Conservation (phyloP, 441 rosid genomes). For the Flueggea neowawraea region DNA sequence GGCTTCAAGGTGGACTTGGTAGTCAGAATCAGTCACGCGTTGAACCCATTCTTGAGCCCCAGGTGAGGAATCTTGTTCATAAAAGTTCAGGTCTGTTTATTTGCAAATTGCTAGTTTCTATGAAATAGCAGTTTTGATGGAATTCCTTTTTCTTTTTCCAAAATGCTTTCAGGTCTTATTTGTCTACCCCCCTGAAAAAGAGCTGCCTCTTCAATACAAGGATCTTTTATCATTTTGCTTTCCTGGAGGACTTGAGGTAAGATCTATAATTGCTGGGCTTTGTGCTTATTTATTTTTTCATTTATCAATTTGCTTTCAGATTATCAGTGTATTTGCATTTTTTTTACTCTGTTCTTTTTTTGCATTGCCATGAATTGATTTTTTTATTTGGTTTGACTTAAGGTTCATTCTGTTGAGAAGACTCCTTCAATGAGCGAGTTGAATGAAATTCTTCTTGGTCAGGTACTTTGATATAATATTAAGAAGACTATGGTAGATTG, state of each 20-base stretch:
- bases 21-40: constrained; percentile 68
- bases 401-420: constrained; percentile 91
- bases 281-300: not conserved
- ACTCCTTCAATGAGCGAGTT: constrained; percentile 98
- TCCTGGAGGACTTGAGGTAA: constrained; percentile 94
- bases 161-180: constrained; percentile 60
- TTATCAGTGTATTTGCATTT: not conserved
- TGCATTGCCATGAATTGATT: no score
- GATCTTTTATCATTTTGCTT: constrained; percentile 97
- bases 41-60: constrained; percentile 87
- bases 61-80: constrained; percentile 33
- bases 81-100: constrained; percentile 7
- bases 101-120: not conserved
- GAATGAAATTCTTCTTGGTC: constrained; percentile 90
- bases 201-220: constrained; percentile 73
- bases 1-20: constrained; percentile 48
- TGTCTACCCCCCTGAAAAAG: constrained; percentile 90
- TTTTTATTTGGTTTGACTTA: constrained; percentile 16
- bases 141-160: constrained; percentile 13
- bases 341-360: not conserved
- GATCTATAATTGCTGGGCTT: constrained; percentile 13
- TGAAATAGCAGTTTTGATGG: constrained; percentile 7
- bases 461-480: constrained; percentile 42
- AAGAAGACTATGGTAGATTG: not conserved
- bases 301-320: not conserved